phyloP scores from a whole-genome alignment of 169 alveolate genomes.

The Prorocentrum cordatum region DNA sequence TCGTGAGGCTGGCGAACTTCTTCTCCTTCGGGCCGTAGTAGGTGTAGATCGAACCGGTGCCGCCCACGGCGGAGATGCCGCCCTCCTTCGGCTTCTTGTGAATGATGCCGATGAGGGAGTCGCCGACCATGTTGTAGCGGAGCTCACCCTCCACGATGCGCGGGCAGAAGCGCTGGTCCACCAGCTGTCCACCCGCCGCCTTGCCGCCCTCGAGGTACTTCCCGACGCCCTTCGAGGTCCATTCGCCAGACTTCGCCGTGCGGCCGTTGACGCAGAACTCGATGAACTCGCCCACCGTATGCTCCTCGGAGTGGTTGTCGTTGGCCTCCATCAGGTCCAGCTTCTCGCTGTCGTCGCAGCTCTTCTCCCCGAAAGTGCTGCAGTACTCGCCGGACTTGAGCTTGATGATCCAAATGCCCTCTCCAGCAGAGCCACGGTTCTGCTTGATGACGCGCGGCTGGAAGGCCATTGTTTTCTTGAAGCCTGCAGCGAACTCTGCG shows the following conservation, averaged over 20 bases:
- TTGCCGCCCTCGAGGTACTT: conserved; percentile 27
- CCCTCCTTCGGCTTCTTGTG: conserved; percentile 69
- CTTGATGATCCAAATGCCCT: neutral
- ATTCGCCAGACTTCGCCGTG: neutral
- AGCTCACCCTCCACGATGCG: conserved; percentile 22
- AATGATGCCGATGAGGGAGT: conserved; percentile 23
- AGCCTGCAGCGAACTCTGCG: neutral
- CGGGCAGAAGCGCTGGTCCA: conserved; percentile 33
- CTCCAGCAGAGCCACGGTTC: conserved; percentile 11
- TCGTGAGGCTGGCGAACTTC: neutral
- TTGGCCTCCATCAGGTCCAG: conserved; percentile 15
- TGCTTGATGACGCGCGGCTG: conserved; percentile 29
- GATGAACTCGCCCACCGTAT: conserved; percentile 13
- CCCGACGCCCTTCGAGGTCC: conserved; percentile 20
- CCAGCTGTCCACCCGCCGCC: conserved; percentile 31
- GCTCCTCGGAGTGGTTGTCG: conserved; percentile 25
- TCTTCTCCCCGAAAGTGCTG: neutral
- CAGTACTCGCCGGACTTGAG: neutral
- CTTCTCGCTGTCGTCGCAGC: conserved; percentile 6
- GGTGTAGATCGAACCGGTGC: conserved; percentile 50
- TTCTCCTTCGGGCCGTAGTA: conserved; percentile 20
- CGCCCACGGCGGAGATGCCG: conserved; percentile 52
- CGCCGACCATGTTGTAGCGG: conserved; percentile 31
- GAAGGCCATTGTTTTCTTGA: conserved; percentile 35
- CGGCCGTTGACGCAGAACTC: conserved; percentile 12